These are phyloP conservation scores for Crithidia bombi DNA, from an alignment of 208 protist species.

Conservation along the genomic window DNA sequence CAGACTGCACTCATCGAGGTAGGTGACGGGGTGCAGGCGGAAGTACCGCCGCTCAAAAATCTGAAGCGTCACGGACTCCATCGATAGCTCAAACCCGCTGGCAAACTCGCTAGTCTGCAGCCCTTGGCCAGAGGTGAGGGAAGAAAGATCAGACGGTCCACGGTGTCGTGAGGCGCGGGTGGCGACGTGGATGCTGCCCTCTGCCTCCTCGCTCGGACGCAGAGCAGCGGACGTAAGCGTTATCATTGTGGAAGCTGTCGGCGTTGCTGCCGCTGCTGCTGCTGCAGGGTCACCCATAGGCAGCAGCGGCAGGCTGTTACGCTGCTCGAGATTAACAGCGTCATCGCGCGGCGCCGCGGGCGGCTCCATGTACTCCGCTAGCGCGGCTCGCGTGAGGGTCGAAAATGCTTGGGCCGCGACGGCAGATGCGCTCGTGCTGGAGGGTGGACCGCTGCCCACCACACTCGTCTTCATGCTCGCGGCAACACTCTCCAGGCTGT, in stretches of 20 bases:
- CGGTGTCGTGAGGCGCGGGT: neutral
- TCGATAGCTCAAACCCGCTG: slow-evolving; percentile 23
- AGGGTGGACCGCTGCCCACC: neutral
- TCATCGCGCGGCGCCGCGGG: neutral
- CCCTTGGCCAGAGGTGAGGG: neutral
- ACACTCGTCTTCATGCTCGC: slow-evolving; percentile 1
- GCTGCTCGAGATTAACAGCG: neutral
- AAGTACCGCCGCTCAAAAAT: neutral
- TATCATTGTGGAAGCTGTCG: neutral
- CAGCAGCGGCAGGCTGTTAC: neutral
- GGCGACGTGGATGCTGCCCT: slow-evolving; percentile 22
- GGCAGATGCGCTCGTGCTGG: neutral
- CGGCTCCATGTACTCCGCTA: neutral
- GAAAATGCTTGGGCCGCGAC: neutral
- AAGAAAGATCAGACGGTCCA: neutral
- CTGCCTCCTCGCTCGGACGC: slow-evolving; percentile 2
- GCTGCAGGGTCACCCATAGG: neutral
- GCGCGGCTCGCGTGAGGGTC: neutral
- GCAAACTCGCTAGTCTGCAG: neutral
- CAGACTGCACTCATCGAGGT: slow-evolving; percentile 32
- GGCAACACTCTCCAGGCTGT: slow-evolving; percentile 10
- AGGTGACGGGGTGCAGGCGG: slow-evolving; percentile 15
- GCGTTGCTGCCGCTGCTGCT: neutral
- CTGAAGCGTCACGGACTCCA: slow-evolving; percentile 19
- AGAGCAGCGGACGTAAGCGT: neutral